Conservation (phyloP, 2,329 filamentous ascomycete species). For the Graphilbum fragrans region DNA sequence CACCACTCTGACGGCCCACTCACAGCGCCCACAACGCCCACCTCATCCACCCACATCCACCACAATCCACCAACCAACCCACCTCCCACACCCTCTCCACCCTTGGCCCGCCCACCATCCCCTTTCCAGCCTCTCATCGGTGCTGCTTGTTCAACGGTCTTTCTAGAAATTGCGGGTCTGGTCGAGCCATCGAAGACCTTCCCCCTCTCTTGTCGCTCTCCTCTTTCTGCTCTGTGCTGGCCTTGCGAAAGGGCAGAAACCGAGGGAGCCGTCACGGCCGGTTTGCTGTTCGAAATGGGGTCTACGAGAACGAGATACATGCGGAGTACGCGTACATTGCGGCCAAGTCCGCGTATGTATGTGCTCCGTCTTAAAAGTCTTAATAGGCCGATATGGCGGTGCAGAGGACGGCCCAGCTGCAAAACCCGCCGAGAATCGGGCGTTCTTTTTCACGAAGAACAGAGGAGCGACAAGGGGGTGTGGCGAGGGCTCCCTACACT, state of each 20-base stretch:
- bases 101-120: slow-evolving; percentile 25
- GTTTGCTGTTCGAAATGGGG: too few relatives aligned
- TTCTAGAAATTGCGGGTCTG: slow-evolving; percentile 33
- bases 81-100: slow-evolving; percentile 5
- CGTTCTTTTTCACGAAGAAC: too few relatives aligned
- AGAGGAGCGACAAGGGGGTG: too few relatives aligned
- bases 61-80: background rate
- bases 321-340: too few relatives aligned
- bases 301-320: too few relatives aligned
- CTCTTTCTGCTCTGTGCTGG: background rate
- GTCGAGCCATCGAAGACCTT: slow-evolving; percentile 23
- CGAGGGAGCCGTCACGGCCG: too few relatives aligned
- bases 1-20: background rate
- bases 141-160: slow-evolving; percentile 31
- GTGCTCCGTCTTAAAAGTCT: too few relatives aligned
- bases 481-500: too few relatives aligned
- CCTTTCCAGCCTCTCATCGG: slow-evolving; percentile 21
- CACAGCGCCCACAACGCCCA: background rate
- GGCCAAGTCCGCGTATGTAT: too few relatives aligned
- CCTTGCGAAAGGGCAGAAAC: background rate
- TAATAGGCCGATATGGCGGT: too few relatives aligned
- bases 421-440: too few relatives aligned
- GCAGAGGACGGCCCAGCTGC: too few relatives aligned
- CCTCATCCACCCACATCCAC: background rate
- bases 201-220: slow-evolving; percentile 17